phyloP scores from a whole-genome alignment of 139 green algal species.

The Protoeuglena noctilucae region DNA sequence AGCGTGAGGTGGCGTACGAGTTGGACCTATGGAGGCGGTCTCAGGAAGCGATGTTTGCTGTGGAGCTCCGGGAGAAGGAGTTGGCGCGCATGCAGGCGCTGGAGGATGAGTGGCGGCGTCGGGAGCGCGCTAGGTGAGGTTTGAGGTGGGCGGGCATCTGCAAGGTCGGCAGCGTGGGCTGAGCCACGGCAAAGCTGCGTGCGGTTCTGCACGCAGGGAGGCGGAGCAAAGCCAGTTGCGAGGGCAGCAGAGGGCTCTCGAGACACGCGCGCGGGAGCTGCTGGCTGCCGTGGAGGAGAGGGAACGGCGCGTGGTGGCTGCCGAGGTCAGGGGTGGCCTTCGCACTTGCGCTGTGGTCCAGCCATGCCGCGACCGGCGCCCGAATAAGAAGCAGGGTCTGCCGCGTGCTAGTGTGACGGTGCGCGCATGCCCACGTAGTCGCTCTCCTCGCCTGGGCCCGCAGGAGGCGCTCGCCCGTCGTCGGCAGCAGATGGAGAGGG shows the following conservation, averaged over 20 bases:
- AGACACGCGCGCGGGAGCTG: constrained; percentile 21
- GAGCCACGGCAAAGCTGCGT: no score
- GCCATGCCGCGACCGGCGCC: no score
- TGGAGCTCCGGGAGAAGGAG: constrained; percentile 29
- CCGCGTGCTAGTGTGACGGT: no score
- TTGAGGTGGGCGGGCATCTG: constrained; percentile 8
- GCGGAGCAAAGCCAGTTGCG: constrained; percentile 12
- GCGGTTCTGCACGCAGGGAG: no score
- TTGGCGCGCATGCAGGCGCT: constrained; percentile 32
- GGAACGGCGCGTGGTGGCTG: constrained; percentile 23
- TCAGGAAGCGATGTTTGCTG: constrained; percentile 26
- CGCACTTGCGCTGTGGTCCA: no score
- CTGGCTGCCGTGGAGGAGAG: constrained; percentile 24
- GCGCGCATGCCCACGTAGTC: no score
- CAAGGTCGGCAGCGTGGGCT: no score
- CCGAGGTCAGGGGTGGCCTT: no score
- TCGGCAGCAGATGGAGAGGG: constrained; percentile 31
- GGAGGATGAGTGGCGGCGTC: constrained; percentile 36
- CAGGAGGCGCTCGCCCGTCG: constrained; percentile 19
- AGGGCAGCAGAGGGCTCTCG: constrained; percentile 18
- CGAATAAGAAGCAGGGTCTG: no score
- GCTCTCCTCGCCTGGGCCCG: no score
- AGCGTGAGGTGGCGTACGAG: constrained; percentile 36
- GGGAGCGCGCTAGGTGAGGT: no score
- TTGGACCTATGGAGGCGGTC: constrained; percentile 37